phyloP scores from a whole-genome alignment of 176 grass and related monocot genomes.

The Urochloa ruziziensis region DNA sequence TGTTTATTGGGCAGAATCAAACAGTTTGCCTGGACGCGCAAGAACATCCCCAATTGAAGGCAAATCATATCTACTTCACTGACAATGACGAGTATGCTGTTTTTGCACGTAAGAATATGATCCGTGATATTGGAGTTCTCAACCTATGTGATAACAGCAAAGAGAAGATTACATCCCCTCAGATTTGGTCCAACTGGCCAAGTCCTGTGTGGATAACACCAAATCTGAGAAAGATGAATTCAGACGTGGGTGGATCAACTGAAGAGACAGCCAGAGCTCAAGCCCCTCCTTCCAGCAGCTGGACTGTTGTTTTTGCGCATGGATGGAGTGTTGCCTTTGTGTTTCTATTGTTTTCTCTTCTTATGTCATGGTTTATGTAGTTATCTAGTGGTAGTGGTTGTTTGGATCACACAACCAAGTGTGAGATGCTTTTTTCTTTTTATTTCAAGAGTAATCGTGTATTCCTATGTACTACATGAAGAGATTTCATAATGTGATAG shows the following conservation, averaged over 20 bases:
- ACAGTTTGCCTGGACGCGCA: neutral
- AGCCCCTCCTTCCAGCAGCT: neutral
- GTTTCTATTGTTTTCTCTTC: neutral
- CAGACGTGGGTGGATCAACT: neutral
- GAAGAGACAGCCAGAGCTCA: neutral
- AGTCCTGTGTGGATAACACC: neutral
- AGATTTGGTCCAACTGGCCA: slow-evolving; percentile 20
- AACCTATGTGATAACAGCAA: neutral
- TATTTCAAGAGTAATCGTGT: neutral
- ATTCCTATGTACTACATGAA: neutral
- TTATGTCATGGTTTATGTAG: neutral
- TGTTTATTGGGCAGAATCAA: slow-evolving; percentile 8
- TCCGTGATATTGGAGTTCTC: neutral
- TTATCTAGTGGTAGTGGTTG: neutral
- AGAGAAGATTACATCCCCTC: neutral
- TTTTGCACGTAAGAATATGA: neutral
- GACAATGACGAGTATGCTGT: neutral
- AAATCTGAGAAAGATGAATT: neutral
- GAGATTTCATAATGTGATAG: neutral
- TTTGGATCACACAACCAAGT: neutral
- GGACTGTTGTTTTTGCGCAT: neutral
- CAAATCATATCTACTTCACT: slow-evolving; percentile 16
- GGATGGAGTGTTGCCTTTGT: neutral
- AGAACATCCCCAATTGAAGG: neutral
- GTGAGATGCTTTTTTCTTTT: neutral